Evolutionary conservation across 306 rosid species (phyloP).

Genomic region (Ochetophila trinervis): DNA sequence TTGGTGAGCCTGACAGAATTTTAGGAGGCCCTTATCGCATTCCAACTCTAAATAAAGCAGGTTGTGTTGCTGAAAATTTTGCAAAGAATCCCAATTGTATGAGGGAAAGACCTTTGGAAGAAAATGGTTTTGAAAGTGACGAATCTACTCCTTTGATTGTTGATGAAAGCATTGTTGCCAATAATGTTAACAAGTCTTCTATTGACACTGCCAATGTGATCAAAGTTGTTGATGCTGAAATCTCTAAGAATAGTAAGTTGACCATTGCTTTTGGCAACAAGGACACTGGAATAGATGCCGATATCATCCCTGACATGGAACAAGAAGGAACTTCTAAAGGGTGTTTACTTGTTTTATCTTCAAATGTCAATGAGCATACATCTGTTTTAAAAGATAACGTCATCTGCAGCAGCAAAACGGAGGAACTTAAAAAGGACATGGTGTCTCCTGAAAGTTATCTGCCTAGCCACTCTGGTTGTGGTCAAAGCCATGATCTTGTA

Average conservation of each 20-base stretch:
- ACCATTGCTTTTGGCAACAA: slow-evolving; percentile 27
- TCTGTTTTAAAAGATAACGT: slow-evolving; percentile 8
- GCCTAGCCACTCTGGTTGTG: slow-evolving; percentile 12
- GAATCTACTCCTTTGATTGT: slow-evolving; percentile 17
- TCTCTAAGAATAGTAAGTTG: slow-evolving; percentile 28
- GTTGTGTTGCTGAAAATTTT: background rate
- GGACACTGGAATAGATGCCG: slow-evolving; percentile 23
- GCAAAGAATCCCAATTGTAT: slow-evolving; percentile 10
- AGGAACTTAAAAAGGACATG: slow-evolving; percentile 9
- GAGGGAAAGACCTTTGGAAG: slow-evolving; percentile 14
- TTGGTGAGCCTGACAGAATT: slow-evolving; percentile 29
- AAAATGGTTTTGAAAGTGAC: slow-evolving; percentile 9
- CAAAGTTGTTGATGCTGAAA: slow-evolving; percentile 25
- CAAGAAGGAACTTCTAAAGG: slow-evolving; percentile 21
- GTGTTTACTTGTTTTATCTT: slow-evolving; percentile 13
- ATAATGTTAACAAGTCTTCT: slow-evolving; percentile 28
- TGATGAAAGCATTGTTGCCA: slow-evolving; percentile 22
- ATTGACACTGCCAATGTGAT: slow-evolving; percentile 29
- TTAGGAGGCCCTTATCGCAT: slow-evolving; percentile 19
- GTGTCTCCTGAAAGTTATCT: slow-evolving; percentile 15
- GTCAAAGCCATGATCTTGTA: slow-evolving; percentile 25
- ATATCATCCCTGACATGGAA: slow-evolving; percentile 3
- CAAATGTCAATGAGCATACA: slow-evolving; percentile 12
- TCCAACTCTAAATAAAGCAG: slow-evolving; percentile 13
- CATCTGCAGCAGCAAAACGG: slow-evolving; percentile 9